Percentiles rank a stretch among this genome's conserved stretches.
phyloP scores from a whole-genome alignment of 2,329 filamentous ascomycete species.

The Cephalotrichum gorgonifer region DNA sequence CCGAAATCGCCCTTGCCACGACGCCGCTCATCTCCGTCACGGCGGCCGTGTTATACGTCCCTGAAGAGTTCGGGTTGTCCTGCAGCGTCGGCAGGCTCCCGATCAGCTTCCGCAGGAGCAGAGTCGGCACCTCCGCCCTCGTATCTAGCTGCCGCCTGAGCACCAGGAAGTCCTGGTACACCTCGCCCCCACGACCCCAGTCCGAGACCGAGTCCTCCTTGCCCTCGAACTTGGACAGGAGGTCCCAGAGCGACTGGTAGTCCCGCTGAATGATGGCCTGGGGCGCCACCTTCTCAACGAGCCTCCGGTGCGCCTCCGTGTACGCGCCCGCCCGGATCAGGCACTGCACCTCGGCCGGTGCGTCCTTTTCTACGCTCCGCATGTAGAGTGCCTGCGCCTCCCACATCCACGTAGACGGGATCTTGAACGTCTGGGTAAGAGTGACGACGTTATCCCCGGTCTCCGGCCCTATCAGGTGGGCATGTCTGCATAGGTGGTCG shows the following conservation, averaged over 20 bases:
- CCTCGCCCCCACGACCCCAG: slow-evolving; percentile 70
- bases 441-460: slow-evolving; percentile 44
- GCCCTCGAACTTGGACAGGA: slow-evolving; percentile 63
- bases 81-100: slow-evolving; percentile 45
- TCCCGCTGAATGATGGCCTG: slow-evolving; percentile 73
- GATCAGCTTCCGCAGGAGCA: slow-evolving; percentile 45
- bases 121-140: slow-evolving; percentile 27
- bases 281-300: slow-evolving; percentile 73
- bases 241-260: slow-evolving; percentile 55
- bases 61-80: slow-evolving; percentile 24
- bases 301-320: slow-evolving; percentile 73
- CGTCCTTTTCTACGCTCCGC: slow-evolving; percentile 59
- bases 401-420: slow-evolving; percentile 76
- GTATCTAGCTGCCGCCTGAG: slow-evolving; percentile 31
- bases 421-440: slow-evolving; percentile 53
- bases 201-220: slow-evolving; percentile 52
- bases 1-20: slow-evolving; percentile 54
- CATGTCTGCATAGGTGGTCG: slow-evolving; percentile 65
- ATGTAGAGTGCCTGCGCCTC: slow-evolving; percentile 77
- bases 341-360: slow-evolving; percentile 63
- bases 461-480: slow-evolving; percentile 52
- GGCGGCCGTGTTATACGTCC: slow-evolving; percentile 54
- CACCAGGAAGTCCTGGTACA: slow-evolving; percentile 58
- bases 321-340: slow-evolving; percentile 69
- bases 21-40: slow-evolving; percentile 72